phyloP scores from a whole-genome alignment of 148 eudicot genomes.

The Drosera capensis region DNA sequence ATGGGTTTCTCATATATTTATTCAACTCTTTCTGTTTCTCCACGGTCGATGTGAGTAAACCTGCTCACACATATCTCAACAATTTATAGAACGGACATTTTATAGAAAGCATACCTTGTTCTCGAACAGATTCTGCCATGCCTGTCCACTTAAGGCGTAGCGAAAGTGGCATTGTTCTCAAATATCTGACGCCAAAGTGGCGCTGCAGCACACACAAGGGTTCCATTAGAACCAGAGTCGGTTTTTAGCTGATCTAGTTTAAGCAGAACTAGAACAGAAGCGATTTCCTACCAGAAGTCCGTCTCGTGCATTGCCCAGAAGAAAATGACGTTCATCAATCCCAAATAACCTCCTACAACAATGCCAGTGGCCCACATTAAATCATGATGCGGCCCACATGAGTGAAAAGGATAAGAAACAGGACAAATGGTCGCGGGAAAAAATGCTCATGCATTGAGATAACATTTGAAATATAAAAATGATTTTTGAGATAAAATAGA shows the following conservation, averaged over 20 bases:
- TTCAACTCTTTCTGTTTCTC: too few relatives aligned
- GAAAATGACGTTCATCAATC: slow-evolving; percentile 79
- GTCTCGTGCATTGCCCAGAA: slow-evolving; percentile 74
- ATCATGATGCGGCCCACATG: too few relatives aligned
- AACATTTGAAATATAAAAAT: too few relatives aligned
- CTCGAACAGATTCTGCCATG: slow-evolving; percentile 74
- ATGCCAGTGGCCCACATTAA: slow-evolving; percentile 85
- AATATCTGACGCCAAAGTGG: slow-evolving; percentile 42
- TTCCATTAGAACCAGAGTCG: not conserved
- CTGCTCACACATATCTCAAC: not conserved
- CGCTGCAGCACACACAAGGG: slow-evolving; percentile 23
- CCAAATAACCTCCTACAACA: slow-evolving; percentile 82
- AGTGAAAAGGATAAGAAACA: too few relatives aligned
- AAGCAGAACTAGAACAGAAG: not conserved
- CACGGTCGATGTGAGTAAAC: too few relatives aligned
- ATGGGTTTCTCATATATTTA: too few relatives aligned
- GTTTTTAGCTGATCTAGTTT: not conserved
- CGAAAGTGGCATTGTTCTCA: slow-evolving; percentile 41
- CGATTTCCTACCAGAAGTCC: slow-evolving; percentile 44
- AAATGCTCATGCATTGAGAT: too few relatives aligned
- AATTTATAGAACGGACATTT: not conserved
- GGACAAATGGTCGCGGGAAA: too few relatives aligned
- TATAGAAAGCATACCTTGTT: slow-evolving; percentile 51
- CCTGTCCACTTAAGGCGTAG: slow-evolving; percentile 83
- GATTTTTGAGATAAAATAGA: too few relatives aligned